phyloP scores from a whole-genome alignment of 179 eudicot genomes.

The Vitellaria paradoxa region DNA sequence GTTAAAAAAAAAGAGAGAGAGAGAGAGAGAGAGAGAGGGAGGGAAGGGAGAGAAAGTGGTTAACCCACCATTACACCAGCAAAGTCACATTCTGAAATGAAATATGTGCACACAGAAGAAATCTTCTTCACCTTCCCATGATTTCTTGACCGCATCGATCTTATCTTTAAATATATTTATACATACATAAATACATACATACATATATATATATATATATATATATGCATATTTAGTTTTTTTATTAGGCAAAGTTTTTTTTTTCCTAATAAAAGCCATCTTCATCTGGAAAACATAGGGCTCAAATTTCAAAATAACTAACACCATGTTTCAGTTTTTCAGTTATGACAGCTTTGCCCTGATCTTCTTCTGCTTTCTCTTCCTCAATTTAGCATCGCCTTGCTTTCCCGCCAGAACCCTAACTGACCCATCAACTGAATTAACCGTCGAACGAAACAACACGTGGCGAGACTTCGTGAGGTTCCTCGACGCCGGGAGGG shows the following conservation, averaged over 20 bases:
- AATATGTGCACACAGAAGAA: conserved; percentile 36
- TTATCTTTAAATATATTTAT: conserved; percentile 8
- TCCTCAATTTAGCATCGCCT: conserved; percentile 10
- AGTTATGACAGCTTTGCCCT: conserved; percentile 8
- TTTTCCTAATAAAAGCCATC: not conserved
- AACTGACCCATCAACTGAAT: conserved; percentile 16
- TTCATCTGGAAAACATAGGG: not conserved
- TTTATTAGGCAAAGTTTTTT: not conserved
- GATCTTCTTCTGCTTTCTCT: conserved; percentile 12
- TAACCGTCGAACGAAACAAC: conserved; percentile 25
- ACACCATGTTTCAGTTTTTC: conserved; percentile 31
- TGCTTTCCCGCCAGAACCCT: conserved; percentile 45
- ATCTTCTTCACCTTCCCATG: conserved; percentile 47
- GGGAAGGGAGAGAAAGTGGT: conserved; percentile 25
- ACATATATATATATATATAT: not conserved
- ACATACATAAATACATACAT: not conserved
- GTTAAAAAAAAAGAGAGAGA: too few species aligned
- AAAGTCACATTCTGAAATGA: conserved; percentile 25
- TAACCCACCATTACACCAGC: conserved; percentile 42
- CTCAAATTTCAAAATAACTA: conserved; percentile 31
- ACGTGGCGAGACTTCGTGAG: conserved; percentile 52
- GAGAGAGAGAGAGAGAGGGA: too few species aligned
- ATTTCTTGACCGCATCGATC: conserved; percentile 33
- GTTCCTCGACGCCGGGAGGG: conserved; percentile 53
- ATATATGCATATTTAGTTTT: not conserved